These are phyloP conservation scores for Globisporangium solare DNA, from an alignment of 352 stramenopile genomes.

Conservation along the genomic window DNA sequence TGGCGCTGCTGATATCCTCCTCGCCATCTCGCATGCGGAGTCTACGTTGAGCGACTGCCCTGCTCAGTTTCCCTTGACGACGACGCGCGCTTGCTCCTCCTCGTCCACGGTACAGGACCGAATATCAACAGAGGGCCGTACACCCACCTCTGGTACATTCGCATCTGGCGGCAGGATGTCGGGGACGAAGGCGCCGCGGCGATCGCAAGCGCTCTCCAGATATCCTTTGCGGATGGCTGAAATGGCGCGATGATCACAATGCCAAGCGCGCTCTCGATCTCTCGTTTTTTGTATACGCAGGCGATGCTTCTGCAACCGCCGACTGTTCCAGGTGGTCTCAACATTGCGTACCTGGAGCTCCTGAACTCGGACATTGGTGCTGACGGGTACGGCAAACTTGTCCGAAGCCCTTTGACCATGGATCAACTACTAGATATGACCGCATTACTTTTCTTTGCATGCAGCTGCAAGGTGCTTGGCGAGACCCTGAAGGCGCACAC, in stretches of 20 bases:
- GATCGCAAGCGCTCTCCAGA: conserved; percentile 41
- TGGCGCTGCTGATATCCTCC: conserved; percentile 81
- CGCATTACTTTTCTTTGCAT: neutral
- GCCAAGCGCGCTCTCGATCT: neutral
- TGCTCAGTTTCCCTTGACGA: conserved; percentile 39
- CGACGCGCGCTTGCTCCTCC: no score
- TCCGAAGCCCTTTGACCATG: neutral
- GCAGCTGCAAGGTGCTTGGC: conserved; percentile 52
- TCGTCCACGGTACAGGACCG: conserved; percentile 48
- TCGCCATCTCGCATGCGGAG: conserved; percentile 1
- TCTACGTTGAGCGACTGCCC: no score
- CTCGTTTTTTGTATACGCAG: conserved; percentile 16
- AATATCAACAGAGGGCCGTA: conserved; percentile 63
- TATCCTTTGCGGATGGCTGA: neutral
- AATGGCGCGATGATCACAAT: neutral
- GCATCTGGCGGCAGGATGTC: conserved; percentile 79
- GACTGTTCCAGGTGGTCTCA: conserved; percentile 34
- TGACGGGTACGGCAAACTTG: conserved; percentile 20
- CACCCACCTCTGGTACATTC: conserved; percentile 63
- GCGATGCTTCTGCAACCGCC: conserved; percentile 33
- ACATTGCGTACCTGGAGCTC: conserved; percentile 75
- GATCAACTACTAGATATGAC: no score
- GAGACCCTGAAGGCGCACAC: conserved; percentile 46
- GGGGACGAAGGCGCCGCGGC: conserved; percentile 64
- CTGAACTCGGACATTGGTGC: conserved; percentile 70